A percentile compares a stretch with the other conserved stretches of the same genome.
Conservation (phyloP, 306 rosid genomes). For the Elaeagnus macrophylla region DNA sequence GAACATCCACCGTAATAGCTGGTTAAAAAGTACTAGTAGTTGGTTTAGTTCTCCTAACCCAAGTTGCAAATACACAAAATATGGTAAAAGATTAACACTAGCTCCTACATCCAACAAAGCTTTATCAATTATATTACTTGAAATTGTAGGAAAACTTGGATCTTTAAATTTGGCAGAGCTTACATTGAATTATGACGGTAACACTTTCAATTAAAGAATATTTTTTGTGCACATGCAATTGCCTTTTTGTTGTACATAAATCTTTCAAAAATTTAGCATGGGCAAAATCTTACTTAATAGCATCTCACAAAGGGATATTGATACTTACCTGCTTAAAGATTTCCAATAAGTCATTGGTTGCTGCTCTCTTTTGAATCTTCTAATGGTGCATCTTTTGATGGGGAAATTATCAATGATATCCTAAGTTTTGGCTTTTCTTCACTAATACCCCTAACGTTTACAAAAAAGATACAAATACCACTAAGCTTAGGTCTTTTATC, state of each 20-base stretch:
- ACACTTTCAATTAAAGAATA: neutral
- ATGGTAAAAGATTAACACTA: neutral
- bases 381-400: no score
- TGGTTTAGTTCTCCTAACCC: neutral
- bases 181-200: neutral
- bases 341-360: neutral
- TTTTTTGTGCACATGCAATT: neutral
- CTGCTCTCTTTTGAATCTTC: neutral
- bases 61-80: neutral
- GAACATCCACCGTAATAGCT: neutral
- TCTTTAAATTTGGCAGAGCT: neutral
- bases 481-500: no score
- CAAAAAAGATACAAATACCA: no score
- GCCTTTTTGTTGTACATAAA: neutral
- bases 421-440: no score
- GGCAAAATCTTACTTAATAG: neutral
- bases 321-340: neutral
- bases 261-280: constrained; percentile 3
- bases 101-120: constrained; percentile 6
- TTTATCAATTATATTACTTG: neutral
- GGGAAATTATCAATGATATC: no score
- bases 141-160: neutral
- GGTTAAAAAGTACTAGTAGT: neutral
- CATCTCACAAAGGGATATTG: neutral
- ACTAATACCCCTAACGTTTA: no score